These are phyloP conservation scores for Neopestalotiopsis sp. DNA, from an alignment of 2,329 filamentous ascomycete genomes.

Conservation along the genomic window DNA sequence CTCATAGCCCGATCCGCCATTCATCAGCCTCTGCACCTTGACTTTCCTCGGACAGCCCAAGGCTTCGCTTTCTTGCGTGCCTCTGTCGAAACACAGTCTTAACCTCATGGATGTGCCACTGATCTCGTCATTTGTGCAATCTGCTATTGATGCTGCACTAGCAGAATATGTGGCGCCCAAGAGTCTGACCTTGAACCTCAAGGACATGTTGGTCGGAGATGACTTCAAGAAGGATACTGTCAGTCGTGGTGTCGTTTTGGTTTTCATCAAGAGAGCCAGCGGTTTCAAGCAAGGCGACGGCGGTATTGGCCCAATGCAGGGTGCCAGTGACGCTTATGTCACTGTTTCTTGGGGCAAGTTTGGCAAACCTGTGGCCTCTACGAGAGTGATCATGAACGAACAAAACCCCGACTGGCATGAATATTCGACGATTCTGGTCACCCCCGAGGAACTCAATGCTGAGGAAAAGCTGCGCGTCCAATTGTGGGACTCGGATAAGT, in stretches of 20 bases:
- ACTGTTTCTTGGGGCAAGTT: constrained; percentile 80
- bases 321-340: constrained; percentile 73
- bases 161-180: constrained; percentile 80
- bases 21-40: constrained; percentile 75
- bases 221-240: constrained; percentile 79
- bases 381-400: constrained; percentile 67
- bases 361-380: constrained; percentile 70
- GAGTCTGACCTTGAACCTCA: constrained; percentile 74
- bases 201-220: constrained; percentile 78
- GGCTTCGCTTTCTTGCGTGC: constrained; percentile 72
- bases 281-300: constrained; percentile 76
- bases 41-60: constrained; percentile 79
- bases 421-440: constrained; percentile 71
- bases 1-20: constrained; percentile 69
- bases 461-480: constrained; percentile 72
- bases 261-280: constrained; percentile 69
- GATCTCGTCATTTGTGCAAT: constrained; percentile 77
- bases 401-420: constrained; percentile 76
- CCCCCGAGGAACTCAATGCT: constrained; percentile 73
- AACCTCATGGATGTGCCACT: constrained; percentile 79
- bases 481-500: constrained; percentile 77
- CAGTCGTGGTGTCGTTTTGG: constrained; percentile 67
- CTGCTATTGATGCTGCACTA: constrained; percentile 73
- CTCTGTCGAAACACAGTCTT: constrained; percentile 69
- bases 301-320: constrained; percentile 63